Percentiles rank a stretch among this genome's conserved stretches.
Conservation (phyloP, 208 protist species). For the Leishmania arabica region DNA sequence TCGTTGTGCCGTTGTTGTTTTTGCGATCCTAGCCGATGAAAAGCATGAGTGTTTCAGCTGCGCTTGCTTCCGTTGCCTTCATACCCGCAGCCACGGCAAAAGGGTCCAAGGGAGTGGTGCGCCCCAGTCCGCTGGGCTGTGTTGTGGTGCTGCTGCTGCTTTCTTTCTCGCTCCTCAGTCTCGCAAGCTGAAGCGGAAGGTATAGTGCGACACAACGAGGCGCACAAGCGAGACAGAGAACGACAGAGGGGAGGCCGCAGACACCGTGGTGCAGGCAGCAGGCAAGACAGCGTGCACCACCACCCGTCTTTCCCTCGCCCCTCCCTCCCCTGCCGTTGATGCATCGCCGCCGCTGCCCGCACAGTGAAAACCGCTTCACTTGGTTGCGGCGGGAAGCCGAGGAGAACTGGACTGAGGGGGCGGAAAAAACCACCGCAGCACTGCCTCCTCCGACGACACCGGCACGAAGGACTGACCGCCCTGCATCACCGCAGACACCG, state of each 20-base stretch:
- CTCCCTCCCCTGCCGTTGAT: background rate
- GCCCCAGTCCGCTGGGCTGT: background rate
- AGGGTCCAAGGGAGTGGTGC: background rate
- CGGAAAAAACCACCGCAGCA: conserved; percentile 78
- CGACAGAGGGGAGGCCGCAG: background rate
- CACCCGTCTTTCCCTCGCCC: background rate
- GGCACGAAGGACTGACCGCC: conserved; percentile 36
- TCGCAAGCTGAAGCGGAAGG: background rate
- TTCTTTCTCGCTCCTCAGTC: background rate
- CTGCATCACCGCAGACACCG: conserved; percentile 40
- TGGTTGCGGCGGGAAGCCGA: conserved; percentile 3
- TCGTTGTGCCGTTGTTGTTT: background rate
- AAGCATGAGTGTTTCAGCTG: background rate
- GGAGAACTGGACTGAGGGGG: background rate
- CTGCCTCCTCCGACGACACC: conserved; percentile 50
- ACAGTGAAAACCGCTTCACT: background rate
- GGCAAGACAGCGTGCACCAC: background rate
- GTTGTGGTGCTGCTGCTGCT: background rate
- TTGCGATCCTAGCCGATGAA: background rate
- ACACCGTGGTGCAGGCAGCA: background rate
- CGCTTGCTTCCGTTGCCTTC: background rate
- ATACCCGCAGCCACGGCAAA: background rate
- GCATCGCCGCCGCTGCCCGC: background rate
- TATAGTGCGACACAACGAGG: background rate
- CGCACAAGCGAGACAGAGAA: background rate